These are phyloP conservation scores for Fagus crenata DNA, from an alignment of 306 rosid genomes.

Conservation along the genomic window DNA sequence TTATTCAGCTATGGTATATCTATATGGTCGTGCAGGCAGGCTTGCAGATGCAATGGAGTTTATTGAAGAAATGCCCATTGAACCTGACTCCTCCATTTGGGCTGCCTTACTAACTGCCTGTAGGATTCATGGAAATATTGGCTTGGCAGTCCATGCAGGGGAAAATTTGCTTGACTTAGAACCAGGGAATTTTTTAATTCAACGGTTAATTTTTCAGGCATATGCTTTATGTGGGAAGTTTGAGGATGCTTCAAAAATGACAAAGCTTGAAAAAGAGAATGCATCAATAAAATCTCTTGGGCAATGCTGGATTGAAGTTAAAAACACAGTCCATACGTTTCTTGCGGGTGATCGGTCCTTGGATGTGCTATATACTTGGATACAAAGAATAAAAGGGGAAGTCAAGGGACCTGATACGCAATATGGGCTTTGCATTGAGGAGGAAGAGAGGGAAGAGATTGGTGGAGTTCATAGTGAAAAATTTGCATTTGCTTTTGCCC, in stretches of 20 bases:
- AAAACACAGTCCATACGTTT: slow-evolving; percentile 58
- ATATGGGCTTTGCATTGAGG: slow-evolving; percentile 60
- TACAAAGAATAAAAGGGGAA: slow-evolving; percentile 44
- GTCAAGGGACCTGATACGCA: slow-evolving; percentile 43
- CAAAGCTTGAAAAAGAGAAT: slow-evolving; percentile 57
- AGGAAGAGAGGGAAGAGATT: slow-evolving; percentile 63
- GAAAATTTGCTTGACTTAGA: slow-evolving; percentile 62
- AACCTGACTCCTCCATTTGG: slow-evolving; percentile 74
- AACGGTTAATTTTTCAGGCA: slow-evolving; percentile 54
- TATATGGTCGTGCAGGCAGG: slow-evolving; percentile 85
- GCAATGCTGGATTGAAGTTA: slow-evolving; percentile 75
- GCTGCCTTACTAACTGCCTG: slow-evolving; percentile 67
- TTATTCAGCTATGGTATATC: slow-evolving; percentile 70
- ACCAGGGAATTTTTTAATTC: slow-evolving; percentile 54
- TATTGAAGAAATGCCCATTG: slow-evolving; percentile 70
- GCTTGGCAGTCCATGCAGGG: slow-evolving; percentile 61
- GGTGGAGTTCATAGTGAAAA: slow-evolving; percentile 72
- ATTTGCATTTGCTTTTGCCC: slow-evolving; percentile 73
- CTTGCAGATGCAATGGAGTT: slow-evolving; percentile 70
- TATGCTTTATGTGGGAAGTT: slow-evolving; percentile 59
- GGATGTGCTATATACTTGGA: slow-evolving; percentile 57
- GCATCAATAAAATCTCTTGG: slow-evolving; percentile 48
- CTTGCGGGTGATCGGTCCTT: slow-evolving; percentile 54
- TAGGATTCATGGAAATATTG: slow-evolving; percentile 64
- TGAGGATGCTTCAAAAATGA: slow-evolving; percentile 45